Conservation (phyloP, 805 yeast species). For the Ogataea ramenticola region DNA sequence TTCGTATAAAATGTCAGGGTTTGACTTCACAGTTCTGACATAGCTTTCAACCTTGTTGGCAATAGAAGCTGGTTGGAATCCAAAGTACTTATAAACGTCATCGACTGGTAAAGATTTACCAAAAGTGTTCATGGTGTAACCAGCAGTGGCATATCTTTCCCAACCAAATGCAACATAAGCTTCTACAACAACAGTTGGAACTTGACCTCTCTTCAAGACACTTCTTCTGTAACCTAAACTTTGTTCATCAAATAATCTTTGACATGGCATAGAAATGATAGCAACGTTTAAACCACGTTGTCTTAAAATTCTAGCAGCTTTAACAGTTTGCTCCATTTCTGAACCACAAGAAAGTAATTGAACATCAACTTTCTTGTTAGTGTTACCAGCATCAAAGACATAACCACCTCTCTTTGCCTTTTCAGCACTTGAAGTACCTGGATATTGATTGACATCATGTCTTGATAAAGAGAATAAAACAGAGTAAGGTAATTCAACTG, state of each 20-base stretch:
- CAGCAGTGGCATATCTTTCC: conserved; percentile 93
- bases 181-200: conserved; percentile 90
- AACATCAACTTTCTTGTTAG: conserved; percentile 42
- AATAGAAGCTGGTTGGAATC: conserved; percentile 88
- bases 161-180: conserved; percentile 88
- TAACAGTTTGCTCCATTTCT: conserved; percentile 78
- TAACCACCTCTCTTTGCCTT: conserved; percentile 95
- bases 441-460: conserved; percentile 82
- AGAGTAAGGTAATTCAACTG: conserved; percentile 61
- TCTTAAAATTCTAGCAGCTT: conserved; percentile 68
- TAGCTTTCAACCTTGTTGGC: conserved; percentile 79
- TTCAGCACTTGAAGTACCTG: conserved; percentile 86
- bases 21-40: conserved; percentile 29
- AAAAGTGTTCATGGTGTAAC: conserved; percentile 89
- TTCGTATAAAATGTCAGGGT: conserved; percentile 7
- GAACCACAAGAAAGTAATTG: conserved; percentile 91
- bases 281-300: conserved; percentile 63
- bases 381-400: conserved; percentile 51
- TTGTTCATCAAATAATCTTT: conserved; percentile 84
- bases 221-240: conserved; percentile 69
- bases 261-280: conserved; percentile 91
- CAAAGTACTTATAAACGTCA: conserved; percentile 78
- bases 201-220: conserved; percentile 83
- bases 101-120: conserved; percentile 93
- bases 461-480: conserved; percentile 71